Percentiles rank a stretch among this genome's conserved stretches.
These are phyloP conservation scores for Melanogaster broomeanus DNA, from an alignment of 768 basidiomycete species.

Conservation along the genomic window DNA sequence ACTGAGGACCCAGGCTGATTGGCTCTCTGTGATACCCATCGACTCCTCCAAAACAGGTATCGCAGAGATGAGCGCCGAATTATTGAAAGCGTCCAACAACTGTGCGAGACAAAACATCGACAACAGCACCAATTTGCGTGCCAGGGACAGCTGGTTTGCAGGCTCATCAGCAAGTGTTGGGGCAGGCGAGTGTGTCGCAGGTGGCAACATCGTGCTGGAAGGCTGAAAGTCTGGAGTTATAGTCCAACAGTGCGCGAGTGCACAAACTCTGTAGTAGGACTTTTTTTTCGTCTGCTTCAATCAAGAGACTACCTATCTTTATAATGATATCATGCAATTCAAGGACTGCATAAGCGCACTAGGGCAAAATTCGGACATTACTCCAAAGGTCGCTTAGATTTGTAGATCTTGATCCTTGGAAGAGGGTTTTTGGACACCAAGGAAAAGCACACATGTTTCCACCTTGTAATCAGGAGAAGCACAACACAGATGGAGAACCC, in stretches of 20 bases:
- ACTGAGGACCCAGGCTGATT: constrained; percentile 43
- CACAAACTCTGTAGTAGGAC: no score
- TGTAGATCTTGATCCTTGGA: no score
- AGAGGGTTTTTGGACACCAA: background rate
- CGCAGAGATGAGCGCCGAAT: constrained; percentile 35
- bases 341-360: no score
- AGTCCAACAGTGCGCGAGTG: no score
- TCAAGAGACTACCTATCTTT: no score
- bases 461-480: background rate
- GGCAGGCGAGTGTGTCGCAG: background rate
- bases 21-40: constrained; percentile 22
- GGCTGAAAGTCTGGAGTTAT: no score
- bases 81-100: constrained; percentile 41
- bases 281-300: background rate
- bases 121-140: constrained; percentile 29
- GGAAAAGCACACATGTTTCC: background rate
- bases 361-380: no score
- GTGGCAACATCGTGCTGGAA: background rate
- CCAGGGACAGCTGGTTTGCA: constrained; percentile 9
- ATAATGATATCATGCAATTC: no score
- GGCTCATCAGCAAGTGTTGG: background rate
- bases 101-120: constrained; percentile 38
- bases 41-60: constrained; percentile 30
- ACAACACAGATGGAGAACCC: no score
- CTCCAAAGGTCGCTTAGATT: no score